phyloP scores from a whole-genome alignment of 192 early-diverging fungal species.

The Cladochytrium replicatum region DNA sequence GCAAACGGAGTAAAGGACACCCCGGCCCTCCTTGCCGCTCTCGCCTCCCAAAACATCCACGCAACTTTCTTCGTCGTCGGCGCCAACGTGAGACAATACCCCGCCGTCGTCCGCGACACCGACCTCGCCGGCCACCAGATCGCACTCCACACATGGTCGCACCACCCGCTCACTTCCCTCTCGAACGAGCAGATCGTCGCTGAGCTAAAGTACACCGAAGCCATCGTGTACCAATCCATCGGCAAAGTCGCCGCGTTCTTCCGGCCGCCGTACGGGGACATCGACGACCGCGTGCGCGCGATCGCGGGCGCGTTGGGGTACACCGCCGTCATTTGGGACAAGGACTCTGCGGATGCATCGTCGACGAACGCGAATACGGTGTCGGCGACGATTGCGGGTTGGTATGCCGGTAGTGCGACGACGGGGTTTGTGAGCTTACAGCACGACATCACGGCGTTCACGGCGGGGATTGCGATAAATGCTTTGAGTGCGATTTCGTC shows the following conservation, averaged over 20 bases:
- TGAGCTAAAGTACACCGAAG: conserved; percentile 52
- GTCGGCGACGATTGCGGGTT: conserved; percentile 35
- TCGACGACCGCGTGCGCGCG: conserved; percentile 60
- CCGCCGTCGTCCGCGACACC: conserved; percentile 35
- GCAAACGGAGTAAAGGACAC: too few relatives aligned
- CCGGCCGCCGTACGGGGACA: conserved; percentile 64
- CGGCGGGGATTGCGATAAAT: too few relatives aligned
- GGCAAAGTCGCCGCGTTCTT: conserved; percentile 34
- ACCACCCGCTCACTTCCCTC: conserved; percentile 29
- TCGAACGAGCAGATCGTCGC: conserved; percentile 48
- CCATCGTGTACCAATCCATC: conserved; percentile 26
- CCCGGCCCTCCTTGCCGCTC: conserved; percentile 34
- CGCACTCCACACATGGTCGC: conserved; percentile 39
- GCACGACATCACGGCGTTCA: conserved; percentile 6
- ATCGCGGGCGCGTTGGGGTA: conserved; percentile 50
- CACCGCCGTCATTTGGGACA: conserved; percentile 25
- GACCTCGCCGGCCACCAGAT: conserved; percentile 49
- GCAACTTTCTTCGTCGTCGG: conserved; percentile 65
- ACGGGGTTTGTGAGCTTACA: conserved; percentile 1
- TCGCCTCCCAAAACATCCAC: conserved; percentile 42
- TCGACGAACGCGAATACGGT: conserved; percentile 33
- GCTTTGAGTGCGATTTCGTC: too few relatives aligned
- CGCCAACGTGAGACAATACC: conserved; percentile 29
- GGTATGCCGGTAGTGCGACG: too few relatives aligned
- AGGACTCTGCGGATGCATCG: conserved; percentile 32